Evolutionary conservation across 768 basidiomycete genomes (phyloP).

Genomic region (Erythrobasidium yunnanense): DNA sequence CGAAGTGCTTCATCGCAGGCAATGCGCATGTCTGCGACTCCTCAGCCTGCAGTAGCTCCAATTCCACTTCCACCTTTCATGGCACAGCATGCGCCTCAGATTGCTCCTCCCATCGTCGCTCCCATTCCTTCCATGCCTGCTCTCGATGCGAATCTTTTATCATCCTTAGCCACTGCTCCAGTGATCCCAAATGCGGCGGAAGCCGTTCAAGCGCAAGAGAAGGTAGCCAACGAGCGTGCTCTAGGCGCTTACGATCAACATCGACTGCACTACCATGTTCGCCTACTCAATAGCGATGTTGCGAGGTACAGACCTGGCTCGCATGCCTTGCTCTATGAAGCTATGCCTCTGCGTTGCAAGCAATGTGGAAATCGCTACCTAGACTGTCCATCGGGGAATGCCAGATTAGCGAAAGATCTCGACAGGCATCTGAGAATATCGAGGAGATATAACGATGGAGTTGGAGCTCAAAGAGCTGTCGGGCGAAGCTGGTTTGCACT

Average conservation of each 20-base stretch:
- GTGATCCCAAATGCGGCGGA: neutral
- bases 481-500: slow-evolving; percentile 70
- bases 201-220: neutral
- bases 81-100: neutral
- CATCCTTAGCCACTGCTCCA: neutral
- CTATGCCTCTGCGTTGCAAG: slow-evolving; percentile 71
- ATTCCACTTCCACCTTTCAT: neutral
- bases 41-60: neutral
- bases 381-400: slow-evolving; percentile 60
- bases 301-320: slow-evolving; percentile 49
- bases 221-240: neutral
- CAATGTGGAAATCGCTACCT: slow-evolving; percentile 85
- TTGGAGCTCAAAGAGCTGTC: slow-evolving; percentile 60
- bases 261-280: slow-evolving; percentile 5
- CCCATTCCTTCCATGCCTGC: neutral
- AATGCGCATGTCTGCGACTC: neutral
- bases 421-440: slow-evolving; percentile 97
- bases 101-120: neutral
- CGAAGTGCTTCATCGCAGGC: slow-evolving; percentile 9
- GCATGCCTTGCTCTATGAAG: slow-evolving; percentile 60
- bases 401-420: slow-evolving; percentile 70
- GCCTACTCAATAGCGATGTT: neutral
- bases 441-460: slow-evolving; percentile 58
- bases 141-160: neutral
- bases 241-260: slow-evolving; percentile 16